Percentiles rank a stretch among this genome's conserved stretches.
These are phyloP conservation scores for Aspergillus avenaceus DNA, from an alignment of 495 filamentous ascomycete genomes.

Conservation along the genomic window DNA sequence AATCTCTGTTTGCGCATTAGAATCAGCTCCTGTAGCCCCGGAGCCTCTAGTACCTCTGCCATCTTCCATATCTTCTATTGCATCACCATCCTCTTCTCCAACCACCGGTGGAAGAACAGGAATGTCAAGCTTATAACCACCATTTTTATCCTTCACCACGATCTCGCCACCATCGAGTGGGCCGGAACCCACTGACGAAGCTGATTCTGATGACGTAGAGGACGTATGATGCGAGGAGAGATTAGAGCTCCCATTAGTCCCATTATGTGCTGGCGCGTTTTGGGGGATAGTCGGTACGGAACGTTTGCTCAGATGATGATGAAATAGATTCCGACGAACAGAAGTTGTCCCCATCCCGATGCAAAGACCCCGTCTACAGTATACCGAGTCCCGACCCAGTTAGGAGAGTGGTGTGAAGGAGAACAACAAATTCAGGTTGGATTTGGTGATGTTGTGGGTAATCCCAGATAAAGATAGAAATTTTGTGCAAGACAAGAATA, in stretches of 20 bases:
- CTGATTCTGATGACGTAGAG: conserved; percentile 36
- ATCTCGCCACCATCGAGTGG: conserved; percentile 60
- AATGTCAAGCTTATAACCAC: conserved; percentile 68
- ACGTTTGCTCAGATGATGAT: conserved; percentile 63
- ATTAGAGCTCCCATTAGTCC: conserved; percentile 18
- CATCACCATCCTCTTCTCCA: conserved; percentile 51
- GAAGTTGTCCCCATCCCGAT: conserved; percentile 30
- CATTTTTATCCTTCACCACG: conserved; percentile 70
- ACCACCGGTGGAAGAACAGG: conserved; percentile 50
- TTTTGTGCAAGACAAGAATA: no score
- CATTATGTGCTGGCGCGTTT: conserved; percentile 12
- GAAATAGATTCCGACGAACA: conserved; percentile 73
- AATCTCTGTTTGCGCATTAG: conserved; percentile 27
- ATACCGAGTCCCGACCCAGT: no score
- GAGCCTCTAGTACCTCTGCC: conserved; percentile 20
- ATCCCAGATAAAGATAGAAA: no score
- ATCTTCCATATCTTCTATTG: conserved; percentile 37
- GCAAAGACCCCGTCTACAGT: neutral
- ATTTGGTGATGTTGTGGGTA: no score
- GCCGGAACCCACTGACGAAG: conserved; percentile 27
- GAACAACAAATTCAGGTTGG: neutral
- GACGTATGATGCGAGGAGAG: conserved; percentile 27
- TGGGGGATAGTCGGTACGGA: conserved; percentile 47
- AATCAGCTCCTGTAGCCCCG: conserved; percentile 10
- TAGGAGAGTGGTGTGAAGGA: no score